A percentile compares a stretch with the other conserved stretches of the same genome.
Evolutionary conservation across 73 alveolate species (phyloP).

Genomic region (Effrenium voratum): DNA sequence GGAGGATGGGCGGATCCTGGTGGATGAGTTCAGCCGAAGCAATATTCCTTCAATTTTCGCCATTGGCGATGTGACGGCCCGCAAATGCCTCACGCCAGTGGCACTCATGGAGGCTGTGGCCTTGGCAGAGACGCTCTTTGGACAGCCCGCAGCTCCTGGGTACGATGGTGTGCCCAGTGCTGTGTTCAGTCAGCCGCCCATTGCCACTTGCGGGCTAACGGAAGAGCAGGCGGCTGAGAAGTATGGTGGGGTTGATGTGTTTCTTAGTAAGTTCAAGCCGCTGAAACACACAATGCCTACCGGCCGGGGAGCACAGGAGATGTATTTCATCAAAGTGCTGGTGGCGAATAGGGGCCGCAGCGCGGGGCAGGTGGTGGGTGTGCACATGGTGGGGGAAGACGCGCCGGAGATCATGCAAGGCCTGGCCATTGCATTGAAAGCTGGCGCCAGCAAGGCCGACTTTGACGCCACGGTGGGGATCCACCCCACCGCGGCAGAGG

Average conservation of each 20-base stretch:
- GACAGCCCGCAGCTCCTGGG: background rate
- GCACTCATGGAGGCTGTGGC: conserved; percentile 98
- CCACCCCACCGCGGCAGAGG: conserved; percentile 99
- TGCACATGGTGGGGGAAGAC: conserved; percentile 98
- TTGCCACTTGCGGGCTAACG: conserved; percentile 96
- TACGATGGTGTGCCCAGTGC: conserved; percentile 97
- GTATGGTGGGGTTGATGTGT: background rate
- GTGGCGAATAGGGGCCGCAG: background rate
- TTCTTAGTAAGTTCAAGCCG: conserved; percentile 5
- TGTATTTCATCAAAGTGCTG: background rate
- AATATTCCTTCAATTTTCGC: conserved; percentile 97
- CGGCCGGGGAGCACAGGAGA: background rate
- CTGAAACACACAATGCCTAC: conserved; percentile 38
- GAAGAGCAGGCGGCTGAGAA: conserved; percentile 92
- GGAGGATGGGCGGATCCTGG: conserved; percentile 95
- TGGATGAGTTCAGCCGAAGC: conserved; percentile 96
- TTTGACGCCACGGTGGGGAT: conserved; percentile 98
- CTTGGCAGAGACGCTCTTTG: conserved; percentile 95
- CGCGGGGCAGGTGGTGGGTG: conserved; percentile 97
- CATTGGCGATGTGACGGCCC: conserved; percentile 98
- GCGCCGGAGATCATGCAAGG: conserved; percentile 99
- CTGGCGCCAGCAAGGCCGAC: conserved; percentile 98
- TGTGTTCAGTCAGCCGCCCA: conserved; percentile 97
- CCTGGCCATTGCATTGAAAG: conserved; percentile 98
- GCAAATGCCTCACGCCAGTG: conserved; percentile 98